Evolutionary conservation across 179 eudicot species (phyloP).

Genomic region (Pouteria campechiana): DNA sequence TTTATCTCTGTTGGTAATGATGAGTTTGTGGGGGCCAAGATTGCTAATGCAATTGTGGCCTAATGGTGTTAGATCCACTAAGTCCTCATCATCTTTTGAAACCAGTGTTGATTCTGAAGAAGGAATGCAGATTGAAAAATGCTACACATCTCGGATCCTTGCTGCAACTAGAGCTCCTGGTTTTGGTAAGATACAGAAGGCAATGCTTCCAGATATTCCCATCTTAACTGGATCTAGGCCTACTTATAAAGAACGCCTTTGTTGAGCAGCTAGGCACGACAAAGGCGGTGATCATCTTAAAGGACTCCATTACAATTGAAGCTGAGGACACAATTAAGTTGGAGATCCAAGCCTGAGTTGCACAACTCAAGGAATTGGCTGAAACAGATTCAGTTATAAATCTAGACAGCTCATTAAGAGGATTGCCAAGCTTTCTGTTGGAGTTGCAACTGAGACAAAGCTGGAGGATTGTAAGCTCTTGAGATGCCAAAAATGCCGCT

Average conservation of each 20-base stretch:
- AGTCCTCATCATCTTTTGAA: conserved; percentile 96
- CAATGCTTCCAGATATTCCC: conserved; percentile 92
- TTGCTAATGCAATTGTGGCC: conserved; percentile 99
- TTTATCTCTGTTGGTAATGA: conserved; percentile 93
- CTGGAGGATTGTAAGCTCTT: conserved; percentile 89
- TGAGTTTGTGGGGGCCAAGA: conserved; percentile 74
- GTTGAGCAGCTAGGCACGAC: conserved; percentile 86
- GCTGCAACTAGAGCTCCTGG: conserved; percentile 98
- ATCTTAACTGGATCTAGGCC: conserved; percentile 89
- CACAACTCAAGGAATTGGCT: conserved; percentile 75
- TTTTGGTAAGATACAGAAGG: conserved; percentile 93
- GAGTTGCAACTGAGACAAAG: conserved; percentile 88
- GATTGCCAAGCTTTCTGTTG: conserved; percentile 83
- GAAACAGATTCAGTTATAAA: conserved; percentile 78
- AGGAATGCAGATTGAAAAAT: conserved; percentile 96
- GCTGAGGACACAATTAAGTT: conserved; percentile 93
- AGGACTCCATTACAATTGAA: conserved; percentile 76
- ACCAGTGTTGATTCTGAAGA: conserved; percentile 95
- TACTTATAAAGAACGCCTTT: conserved; percentile 57
- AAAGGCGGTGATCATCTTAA: conserved; percentile 69
- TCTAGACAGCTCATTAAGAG: conserved; percentile 82
- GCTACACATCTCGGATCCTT: conserved; percentile 82
- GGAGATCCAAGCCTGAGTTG: conserved; percentile 85
- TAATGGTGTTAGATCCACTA: conserved; percentile 90
- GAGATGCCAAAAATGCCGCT: conserved; percentile 96